Evolutionary conservation across 2,329 filamentous ascomycete genomes (phyloP).

Genomic region (Paraphoma chrysanthemicola): DNA sequence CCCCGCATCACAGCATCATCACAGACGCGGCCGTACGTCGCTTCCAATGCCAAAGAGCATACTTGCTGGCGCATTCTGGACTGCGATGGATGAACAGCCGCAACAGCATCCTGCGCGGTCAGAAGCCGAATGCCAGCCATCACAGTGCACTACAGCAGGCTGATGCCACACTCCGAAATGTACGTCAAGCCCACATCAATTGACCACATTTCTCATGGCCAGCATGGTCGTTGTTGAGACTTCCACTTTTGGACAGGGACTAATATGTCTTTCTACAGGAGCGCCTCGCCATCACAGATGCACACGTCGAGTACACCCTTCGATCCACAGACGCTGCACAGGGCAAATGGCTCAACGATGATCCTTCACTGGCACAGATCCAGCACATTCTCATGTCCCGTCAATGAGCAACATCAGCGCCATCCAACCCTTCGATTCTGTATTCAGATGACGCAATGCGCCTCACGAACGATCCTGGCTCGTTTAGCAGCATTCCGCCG

Average conservation of each 20-base stretch:
- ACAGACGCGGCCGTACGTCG: slow-evolving; percentile 65
- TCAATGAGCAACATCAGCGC: slow-evolving; percentile 22
- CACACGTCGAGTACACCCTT: slow-evolving; percentile 62
- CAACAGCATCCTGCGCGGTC: slow-evolving; percentile 58
- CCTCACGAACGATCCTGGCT: neutral
- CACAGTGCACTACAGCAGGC: slow-evolving; percentile 57
- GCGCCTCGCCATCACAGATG: slow-evolving; percentile 63
- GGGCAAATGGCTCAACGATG: slow-evolving; percentile 68
- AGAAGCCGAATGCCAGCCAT: slow-evolving; percentile 57
- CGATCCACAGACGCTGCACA: slow-evolving; percentile 62
- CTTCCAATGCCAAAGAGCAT: slow-evolving; percentile 68
- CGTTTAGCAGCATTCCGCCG: slow-evolving; percentile 15
- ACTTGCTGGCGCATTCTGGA: slow-evolving; percentile 64
- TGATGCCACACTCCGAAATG: slow-evolving; percentile 56
- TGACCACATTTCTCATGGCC: neutral
- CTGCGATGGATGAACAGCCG: slow-evolving; percentile 65
- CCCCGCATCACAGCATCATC: slow-evolving; percentile 59
- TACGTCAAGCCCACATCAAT: slow-evolving; percentile 37
- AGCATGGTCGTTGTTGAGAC: neutral
- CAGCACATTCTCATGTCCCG: slow-evolving; percentile 46
- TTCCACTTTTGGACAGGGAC: neutral
- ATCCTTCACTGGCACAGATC: slow-evolving; percentile 63
- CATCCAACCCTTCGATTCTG: slow-evolving; percentile 1
- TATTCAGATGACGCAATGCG: slow-evolving; percentile 6
- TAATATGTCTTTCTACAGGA: slow-evolving; percentile 53